Base-by-base conservation (phyloP, 208 protist species). In the Crithidia acanthocephali region DNA sequence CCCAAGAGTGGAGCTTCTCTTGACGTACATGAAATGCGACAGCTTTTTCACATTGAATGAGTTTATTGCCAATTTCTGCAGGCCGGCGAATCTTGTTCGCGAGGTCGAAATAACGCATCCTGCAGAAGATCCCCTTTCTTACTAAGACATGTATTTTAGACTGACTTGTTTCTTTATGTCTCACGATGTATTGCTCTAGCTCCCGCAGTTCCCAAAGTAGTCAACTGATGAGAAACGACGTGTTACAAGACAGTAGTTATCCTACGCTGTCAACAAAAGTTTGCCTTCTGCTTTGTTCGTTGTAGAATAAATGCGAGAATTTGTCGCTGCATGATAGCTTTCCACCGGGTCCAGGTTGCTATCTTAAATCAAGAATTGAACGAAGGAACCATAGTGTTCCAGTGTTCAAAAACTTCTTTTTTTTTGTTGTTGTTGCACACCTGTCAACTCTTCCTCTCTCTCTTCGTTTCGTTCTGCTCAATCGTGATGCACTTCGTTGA, bases 91-190 rank as follows among this genome's bases (percentile, higher is more conserved):
- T 40, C 53, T 90, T n/a, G 72, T 67, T 8, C 84, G 86, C 37
- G 83, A 90, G 53, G 45, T 79, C 25, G 91, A 96, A 76, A 74
- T 94, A 16, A 85, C 80, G 57, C 88, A 94, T 64, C 91, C 91
- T 23, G 73, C 77, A 35, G 87, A 86, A 45, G 83, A 93, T 68
- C 87, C 88, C 16, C 66, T 96, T 50, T 93, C 88, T 20, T 91
- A 86, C 71, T 96, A 76, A 94, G 30, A 35, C 18, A 69, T 67
- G 33, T 53, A 37, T 15, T 71, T 77, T 75, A 59, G 64, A 59
- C 61, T 78, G 15, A 28, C 66, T 57, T 25, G 48, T 57, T 44
- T 66, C 18, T 35, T 15, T 56, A 13, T 37, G n/a, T 37, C 20
- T 78, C 58, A 20, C 40, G 50, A 67, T 62, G 60, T 61, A 68